Conservation (phyloP, 208 protist genomes). For the Trypanosoma grayi region DNA sequence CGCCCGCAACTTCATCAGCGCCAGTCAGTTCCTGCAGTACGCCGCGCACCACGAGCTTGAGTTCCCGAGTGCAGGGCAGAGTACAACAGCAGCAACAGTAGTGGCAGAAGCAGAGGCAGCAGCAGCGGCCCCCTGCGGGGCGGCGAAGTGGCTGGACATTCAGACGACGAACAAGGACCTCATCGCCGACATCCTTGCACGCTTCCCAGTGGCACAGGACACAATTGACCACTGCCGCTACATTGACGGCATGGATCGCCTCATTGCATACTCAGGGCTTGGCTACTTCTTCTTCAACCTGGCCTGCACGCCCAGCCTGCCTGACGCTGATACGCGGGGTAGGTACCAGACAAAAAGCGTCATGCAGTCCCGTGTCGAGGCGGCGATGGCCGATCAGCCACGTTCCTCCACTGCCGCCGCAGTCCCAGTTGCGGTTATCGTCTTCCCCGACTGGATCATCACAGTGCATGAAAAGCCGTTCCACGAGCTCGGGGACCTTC, state of each 20-base stretch:
- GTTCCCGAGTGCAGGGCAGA: slow-evolving; percentile 21
- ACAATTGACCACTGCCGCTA: slow-evolving; percentile 67
- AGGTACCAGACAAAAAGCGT: slow-evolving; percentile 42
- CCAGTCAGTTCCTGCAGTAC: slow-evolving; percentile 48
- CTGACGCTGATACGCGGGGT: background rate
- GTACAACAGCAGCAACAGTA: background rate
- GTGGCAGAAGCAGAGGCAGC: background rate
- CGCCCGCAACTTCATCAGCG: slow-evolving; percentile 52
- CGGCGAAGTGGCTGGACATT: slow-evolving; percentile 78
- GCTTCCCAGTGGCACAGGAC: slow-evolving; percentile 60
- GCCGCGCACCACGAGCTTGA: slow-evolving; percentile 30
- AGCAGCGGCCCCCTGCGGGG: background rate
- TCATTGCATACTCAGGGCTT: slow-evolving; percentile 36
- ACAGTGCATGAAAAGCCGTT: slow-evolving; percentile 87
- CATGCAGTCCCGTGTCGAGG: slow-evolving; percentile 83
- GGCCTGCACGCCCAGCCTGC: slow-evolving; percentile 59
- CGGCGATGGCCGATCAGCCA: slow-evolving; percentile 43
- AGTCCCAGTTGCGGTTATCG: slow-evolving; percentile 63
- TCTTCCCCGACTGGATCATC: slow-evolving; percentile 82
- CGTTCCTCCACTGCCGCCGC: slow-evolving; percentile 45
- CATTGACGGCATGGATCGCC: slow-evolving; percentile 48
- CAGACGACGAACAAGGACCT: slow-evolving; percentile 47
- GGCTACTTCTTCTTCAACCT: slow-evolving; percentile 77
- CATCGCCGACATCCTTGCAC: slow-evolving; percentile 41
- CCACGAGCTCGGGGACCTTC: slow-evolving; percentile 79